Percentiles rank a stretch among this genome's conserved stretches.
Conservation (phyloP, 768 basidiomycete species). For the Polyporus arcularius region DNA sequence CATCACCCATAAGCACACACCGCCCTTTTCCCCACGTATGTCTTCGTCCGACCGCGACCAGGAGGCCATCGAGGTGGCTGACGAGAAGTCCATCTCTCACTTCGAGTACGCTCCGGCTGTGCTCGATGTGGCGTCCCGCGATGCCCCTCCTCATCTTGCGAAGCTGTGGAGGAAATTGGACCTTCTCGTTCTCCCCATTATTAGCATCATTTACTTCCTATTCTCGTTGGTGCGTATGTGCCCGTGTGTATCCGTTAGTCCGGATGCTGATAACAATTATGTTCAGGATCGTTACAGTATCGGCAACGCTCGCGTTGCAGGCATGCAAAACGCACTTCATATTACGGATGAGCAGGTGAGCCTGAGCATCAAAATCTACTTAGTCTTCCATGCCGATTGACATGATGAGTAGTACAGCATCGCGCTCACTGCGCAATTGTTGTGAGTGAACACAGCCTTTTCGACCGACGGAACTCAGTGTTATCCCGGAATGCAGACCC, state of each 20-base stretch:
- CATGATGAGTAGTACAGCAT: conserved; percentile 1
- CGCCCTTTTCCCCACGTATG: too few relatives aligned
- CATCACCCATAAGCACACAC: too few relatives aligned
- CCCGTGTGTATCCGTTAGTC: not conserved
- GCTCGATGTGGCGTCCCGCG: too few relatives aligned
- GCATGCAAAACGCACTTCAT: not conserved
- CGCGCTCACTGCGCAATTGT: not conserved
- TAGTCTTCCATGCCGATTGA: not conserved
- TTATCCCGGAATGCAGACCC: not conserved
- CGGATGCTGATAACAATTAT: not conserved
- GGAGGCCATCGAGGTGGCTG: too few relatives aligned
- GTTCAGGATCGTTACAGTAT: conserved; percentile 9
- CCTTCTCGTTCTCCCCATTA: not conserved
- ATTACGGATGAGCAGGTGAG: conserved; percentile 6
- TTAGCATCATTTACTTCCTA: not conserved
- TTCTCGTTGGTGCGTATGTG: not conserved
- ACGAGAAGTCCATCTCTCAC: too few relatives aligned
- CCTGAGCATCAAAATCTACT: not conserved
- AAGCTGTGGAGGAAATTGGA: not conserved
- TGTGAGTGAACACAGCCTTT: not conserved
- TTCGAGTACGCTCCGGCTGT: too few relatives aligned
- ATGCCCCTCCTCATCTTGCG: not conserved
- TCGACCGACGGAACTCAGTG: not conserved
- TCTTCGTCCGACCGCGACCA: too few relatives aligned
- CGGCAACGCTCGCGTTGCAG: conserved; percentile 4